Evolutionary conservation across 371 early-diverging fungal genomes (phyloP), one percentile per base, ranked within the genome.

Genomic region (Gilbertella persicaria): DNA sequence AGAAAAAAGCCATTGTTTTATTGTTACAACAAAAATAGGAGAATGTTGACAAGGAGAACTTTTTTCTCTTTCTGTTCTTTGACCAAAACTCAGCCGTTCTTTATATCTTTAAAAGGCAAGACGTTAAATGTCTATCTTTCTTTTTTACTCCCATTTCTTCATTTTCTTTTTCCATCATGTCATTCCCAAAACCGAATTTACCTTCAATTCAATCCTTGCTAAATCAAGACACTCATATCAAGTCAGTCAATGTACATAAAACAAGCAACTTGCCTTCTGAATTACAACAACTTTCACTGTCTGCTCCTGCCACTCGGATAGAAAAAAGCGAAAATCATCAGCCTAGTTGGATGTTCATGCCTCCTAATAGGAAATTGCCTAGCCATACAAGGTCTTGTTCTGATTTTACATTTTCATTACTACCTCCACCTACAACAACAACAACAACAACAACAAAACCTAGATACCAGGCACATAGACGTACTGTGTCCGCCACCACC

Each of bases 201-300:
- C 66, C 66, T 30, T 66, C 66, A 14, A 66, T 66, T 26, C 57
- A 66, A 36, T 66, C 57, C 17, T 20, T 66, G 2, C 35, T 66
- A 23, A 50, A 53, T 42, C 24, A 46, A 25, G 23, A 33, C 29
- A 35, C 33, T 23, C 14, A 6, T 21, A 49, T 20, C 14, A 30
- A 5, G 24, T 4, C 33, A 52, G 23, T 25, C 17, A 45, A 28
- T 29, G 8, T 5, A 5, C 37, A 29, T 5, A 10, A 41, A 19
- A 44, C 54, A 2, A 66, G 66, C 17, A 61, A 50, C 21, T 42
- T 66, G 19, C 66, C 66, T 13, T 50, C 57, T 21, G 66, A 66
- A 46, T 43, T 66, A 14, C 66, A 66, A 25, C 57, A 60, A 39
- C 44, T 66, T 10, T 66, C 66, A 3, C n/a, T 66, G 9, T 40